Evolutionary conservation across 495 filamentous ascomycete genomes (phyloP).

Genomic region (Talaromyces ruber): DNA sequence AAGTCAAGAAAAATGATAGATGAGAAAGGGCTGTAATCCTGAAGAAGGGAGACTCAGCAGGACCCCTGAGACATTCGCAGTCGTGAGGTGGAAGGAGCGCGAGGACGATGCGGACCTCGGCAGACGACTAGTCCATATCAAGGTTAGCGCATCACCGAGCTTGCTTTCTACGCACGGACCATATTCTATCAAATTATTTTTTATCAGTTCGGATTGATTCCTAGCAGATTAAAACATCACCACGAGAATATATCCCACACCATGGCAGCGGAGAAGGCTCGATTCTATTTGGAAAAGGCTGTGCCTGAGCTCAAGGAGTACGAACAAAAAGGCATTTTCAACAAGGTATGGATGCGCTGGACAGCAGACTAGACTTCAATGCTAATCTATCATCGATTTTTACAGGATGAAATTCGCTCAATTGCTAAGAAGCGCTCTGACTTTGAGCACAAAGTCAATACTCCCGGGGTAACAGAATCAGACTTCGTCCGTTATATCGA

Average conservation of each 20-base stretch:
- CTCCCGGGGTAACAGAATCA: constrained; percentile 60
- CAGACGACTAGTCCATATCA: neutral
- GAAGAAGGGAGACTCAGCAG: neutral
- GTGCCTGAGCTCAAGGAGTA: constrained; percentile 87
- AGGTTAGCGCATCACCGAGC: neutral
- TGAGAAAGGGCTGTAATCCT: constrained; percentile 11
- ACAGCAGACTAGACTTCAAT: neutral
- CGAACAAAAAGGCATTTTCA: constrained; percentile 81
- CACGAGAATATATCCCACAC: constrained; percentile 7
- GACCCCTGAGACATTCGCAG: neutral
- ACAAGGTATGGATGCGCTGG: constrained; percentile 39
- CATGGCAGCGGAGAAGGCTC: constrained; percentile 92
- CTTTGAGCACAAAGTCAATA: constrained; percentile 85
- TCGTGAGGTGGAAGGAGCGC: neutral
- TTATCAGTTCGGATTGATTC: constrained; percentile 7
- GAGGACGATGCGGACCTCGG: neutral
- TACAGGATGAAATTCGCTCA: constrained; percentile 73
- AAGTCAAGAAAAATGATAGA: constrained; percentile 21
- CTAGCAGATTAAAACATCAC: constrained; percentile 9
- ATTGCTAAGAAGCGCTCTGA: constrained; percentile 86
- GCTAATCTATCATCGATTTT: neutral
- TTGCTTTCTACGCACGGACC: neutral
- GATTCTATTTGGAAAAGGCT: constrained; percentile 85
- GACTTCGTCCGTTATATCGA: constrained; percentile 82
- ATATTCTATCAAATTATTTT: neutral